Conservation (phyloP, 2,329 filamentous ascomycete genomes). For the Fusarium anguioides region DNA sequence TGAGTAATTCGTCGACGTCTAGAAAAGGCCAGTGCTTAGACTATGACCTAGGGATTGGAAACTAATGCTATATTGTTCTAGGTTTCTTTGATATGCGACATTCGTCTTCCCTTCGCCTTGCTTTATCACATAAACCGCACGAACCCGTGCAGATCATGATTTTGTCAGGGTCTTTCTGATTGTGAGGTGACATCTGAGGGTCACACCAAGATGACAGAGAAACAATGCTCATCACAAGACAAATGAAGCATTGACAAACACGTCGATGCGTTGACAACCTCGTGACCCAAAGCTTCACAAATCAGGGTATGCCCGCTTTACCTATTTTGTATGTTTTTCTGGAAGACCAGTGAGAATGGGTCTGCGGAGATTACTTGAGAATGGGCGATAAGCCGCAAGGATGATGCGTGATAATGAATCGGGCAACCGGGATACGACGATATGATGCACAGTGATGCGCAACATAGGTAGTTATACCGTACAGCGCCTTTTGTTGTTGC, state of each 20-base stretch:
- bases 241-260: conserved; percentile 13
- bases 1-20: conserved; percentile 17
- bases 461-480: not conserved
- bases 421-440: conserved; percentile 19
- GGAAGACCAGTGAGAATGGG: conserved; percentile 35
- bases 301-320: conserved; percentile 9
- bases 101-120: not conserved
- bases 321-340: conserved; percentile 32
- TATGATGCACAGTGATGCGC: conserved; percentile 17
- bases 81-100: conserved; percentile 1
- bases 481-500: not conserved
- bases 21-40: conserved; percentile 22
- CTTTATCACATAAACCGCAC: conserved; percentile 2
- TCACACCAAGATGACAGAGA: not conserved
- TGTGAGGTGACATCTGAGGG: conserved; percentile 19
- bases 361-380: conserved; percentile 40
- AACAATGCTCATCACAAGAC: conserved; percentile 14
- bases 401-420: conserved; percentile 24
- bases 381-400: conserved; percentile 35
- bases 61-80: not conserved
- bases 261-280: conserved; percentile 2
- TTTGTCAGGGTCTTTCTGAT: conserved; percentile 8
- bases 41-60: not conserved
- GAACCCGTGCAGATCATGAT: conserved; percentile 21
- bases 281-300: not conserved